These are phyloP conservation scores for Pneumocystis jirovecii DNA, from an alignment of 1,139 yeast genomes.

Conservation along the genomic window DNA sequence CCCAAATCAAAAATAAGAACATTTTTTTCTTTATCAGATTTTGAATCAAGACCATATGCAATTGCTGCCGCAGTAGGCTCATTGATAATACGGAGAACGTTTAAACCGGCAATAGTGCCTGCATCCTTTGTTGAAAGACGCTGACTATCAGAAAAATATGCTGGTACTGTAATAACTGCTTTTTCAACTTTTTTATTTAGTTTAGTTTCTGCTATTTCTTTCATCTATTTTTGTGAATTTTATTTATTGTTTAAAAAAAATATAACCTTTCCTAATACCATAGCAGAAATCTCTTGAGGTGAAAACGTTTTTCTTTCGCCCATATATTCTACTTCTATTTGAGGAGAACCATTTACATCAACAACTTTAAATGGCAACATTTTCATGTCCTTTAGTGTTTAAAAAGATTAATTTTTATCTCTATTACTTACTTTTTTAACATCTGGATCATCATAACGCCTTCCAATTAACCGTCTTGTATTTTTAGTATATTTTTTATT, in stretches of 20 bases:
- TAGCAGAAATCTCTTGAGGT: slow-evolving; percentile 93
- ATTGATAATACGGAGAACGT: slow-evolving; percentile 91
- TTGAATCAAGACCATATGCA: slow-evolving; percentile 93
- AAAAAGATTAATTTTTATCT: neutral
- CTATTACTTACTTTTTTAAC: slow-evolving; percentile 43
- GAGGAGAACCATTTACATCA: slow-evolving; percentile 75
- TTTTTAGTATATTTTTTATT: neutral
- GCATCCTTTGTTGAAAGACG: slow-evolving; percentile 98
- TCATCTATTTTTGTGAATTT: slow-evolving; percentile 36
- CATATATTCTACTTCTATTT: slow-evolving; percentile 84
- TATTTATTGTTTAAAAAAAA: neutral
- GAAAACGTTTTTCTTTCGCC: slow-evolving; percentile 89
- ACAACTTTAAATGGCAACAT: slow-evolving; percentile 94
- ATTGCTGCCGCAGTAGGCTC: slow-evolving; percentile 98
- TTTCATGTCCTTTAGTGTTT: slow-evolving; percentile 48
- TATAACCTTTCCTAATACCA: slow-evolving; percentile 63
- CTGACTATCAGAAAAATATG: slow-evolving; percentile 94
- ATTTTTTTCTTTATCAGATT: slow-evolving; percentile 64
- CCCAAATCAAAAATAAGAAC: slow-evolving; percentile 89
- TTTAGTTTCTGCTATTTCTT: slow-evolving; percentile 94
- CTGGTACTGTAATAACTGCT: slow-evolving; percentile 94
- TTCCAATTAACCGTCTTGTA: slow-evolving; percentile 72
- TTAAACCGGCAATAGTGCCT: slow-evolving; percentile 93
- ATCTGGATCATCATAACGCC: slow-evolving; percentile 77
- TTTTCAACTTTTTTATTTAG: slow-evolving; percentile 85